Evolutionary conservation across 139 green algal species (phyloP).

Genomic region (Chlamydomonas incerta): DNA sequence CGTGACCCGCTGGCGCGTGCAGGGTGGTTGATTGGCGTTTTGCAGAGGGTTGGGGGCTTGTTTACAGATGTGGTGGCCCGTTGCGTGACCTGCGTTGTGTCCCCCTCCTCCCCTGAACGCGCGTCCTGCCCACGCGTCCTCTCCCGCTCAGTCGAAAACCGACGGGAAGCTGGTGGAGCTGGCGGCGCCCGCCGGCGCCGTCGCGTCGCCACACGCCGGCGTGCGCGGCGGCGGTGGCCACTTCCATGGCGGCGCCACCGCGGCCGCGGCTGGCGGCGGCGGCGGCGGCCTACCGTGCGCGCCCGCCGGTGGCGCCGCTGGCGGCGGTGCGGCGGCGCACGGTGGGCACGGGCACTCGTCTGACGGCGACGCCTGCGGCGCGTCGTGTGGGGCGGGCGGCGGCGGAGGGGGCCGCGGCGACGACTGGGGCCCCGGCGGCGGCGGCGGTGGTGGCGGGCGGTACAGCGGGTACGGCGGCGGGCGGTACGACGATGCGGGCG

Average conservation of each 20-base stretch:
- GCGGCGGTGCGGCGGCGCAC: not conserved
- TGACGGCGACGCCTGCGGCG: not conserved
- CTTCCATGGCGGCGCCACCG: not conserved
- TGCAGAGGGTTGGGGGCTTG: too few relatives aligned
- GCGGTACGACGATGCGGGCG: not conserved
- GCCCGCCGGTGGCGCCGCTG: too few relatives aligned
- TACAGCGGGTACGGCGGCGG: not conserved
- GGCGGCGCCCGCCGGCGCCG: conserved; percentile 57
- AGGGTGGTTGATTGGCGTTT: too few relatives aligned
- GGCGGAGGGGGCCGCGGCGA: not conserved
- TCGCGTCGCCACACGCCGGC: conserved; percentile 3
- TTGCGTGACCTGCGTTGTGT: too few relatives aligned
- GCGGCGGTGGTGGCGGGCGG: not conserved
- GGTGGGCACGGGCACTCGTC: not conserved
- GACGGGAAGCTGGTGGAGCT: conserved; percentile 97
- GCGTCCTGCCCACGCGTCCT: not conserved
- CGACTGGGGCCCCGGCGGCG: not conserved
- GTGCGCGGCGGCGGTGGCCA: conserved; percentile 5
- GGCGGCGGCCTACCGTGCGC: too few relatives aligned
- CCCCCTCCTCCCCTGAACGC: too few relatives aligned
- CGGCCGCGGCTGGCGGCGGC: too few relatives aligned
- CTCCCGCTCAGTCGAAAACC: conserved; percentile 71
- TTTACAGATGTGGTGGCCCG: too few relatives aligned
- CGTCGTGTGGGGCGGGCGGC: conserved; percentile 13
- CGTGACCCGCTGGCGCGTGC: too few relatives aligned